A percentile compares a stretch with the other conserved stretches of the same genome.
These are phyloP conservation scores for Pyrrhoderma noxium DNA, from an alignment of 1,284 basidiomycete species.

Conservation along the genomic window DNA sequence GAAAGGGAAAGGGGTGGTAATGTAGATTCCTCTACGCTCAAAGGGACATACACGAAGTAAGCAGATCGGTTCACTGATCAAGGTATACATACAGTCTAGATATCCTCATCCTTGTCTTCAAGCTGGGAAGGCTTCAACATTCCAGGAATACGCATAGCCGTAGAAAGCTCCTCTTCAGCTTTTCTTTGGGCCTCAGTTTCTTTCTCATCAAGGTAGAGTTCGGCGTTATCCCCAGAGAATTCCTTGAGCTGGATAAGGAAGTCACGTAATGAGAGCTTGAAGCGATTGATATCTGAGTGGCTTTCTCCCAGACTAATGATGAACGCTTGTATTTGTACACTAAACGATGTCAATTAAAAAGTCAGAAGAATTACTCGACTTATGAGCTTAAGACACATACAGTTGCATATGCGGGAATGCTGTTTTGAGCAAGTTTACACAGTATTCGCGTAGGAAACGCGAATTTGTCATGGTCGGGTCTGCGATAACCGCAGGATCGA, in stretches of 20 bases:
- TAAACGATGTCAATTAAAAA: conserved; percentile 28
- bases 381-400: too few species aligned
- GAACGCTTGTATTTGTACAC: conserved; percentile 71
- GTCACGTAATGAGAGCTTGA: conserved; percentile 92
- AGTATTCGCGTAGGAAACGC: conserved; percentile 83
- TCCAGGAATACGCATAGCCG: conserved; percentile 93
- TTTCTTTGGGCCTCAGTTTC: conserved; percentile 73
- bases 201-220: conserved; percentile 92
- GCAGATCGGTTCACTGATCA: too few species aligned
- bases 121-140: conserved; percentile 96
- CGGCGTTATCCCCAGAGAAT: conserved; percentile 80
- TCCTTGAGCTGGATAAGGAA: conserved; percentile 92
- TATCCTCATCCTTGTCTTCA: conserved; percentile 86
- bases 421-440: conserved; percentile 75
- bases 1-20: too few species aligned
- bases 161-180: conserved; percentile 76
- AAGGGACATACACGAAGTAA: too few species aligned
- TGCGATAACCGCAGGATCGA: conserved; percentile 69
- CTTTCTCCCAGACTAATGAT: conserved; percentile 80
- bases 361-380: conserved; percentile 10
- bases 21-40: too few species aligned
- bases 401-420: conserved; percentile 90
- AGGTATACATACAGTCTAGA: conserved; percentile 34
- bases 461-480: conserved; percentile 79
- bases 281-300: conserved; percentile 84